A percentile compares a stretch with the other conserved stretches of the same genome.
Evolutionary conservation across 2,329 filamentous ascomycete genomes (phyloP).

Genomic region (Chaetomium globosum): DNA sequence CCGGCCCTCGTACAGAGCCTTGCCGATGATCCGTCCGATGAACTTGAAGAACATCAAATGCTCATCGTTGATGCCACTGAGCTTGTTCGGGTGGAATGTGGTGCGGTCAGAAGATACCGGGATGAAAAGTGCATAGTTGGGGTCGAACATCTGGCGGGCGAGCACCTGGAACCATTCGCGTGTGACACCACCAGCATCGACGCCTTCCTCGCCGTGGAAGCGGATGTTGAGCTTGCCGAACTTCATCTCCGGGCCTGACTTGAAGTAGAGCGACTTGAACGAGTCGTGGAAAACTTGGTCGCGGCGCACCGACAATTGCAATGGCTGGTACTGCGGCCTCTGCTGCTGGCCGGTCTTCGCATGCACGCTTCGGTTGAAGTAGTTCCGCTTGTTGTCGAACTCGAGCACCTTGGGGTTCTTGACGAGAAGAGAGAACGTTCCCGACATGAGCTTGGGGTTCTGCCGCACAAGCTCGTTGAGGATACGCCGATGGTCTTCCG

Average conservation of each 20-base stretch:
- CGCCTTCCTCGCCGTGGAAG: slow-evolving; percentile 95
- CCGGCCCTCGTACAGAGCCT: slow-evolving; percentile 93
- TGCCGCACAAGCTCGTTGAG: slow-evolving; percentile 96
- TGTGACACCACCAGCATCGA: slow-evolving; percentile 95
- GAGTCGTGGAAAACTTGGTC: slow-evolving; percentile 98
- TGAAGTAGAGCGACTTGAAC: slow-evolving; percentile 98
- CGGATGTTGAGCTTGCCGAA: slow-evolving; percentile 97
- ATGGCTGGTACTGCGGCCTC: slow-evolving; percentile 66
- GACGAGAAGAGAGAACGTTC: slow-evolving; percentile 91
- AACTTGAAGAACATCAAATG: slow-evolving; percentile 99
- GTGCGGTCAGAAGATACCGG: slow-evolving; percentile 96
- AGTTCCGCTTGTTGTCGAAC: slow-evolving; percentile 99
- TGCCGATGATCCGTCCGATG: slow-evolving; percentile 96
- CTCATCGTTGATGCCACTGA: slow-evolving; percentile 91
- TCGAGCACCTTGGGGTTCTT: slow-evolving; percentile 99
- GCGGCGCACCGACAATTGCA: slow-evolving; percentile 87
- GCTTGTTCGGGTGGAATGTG: slow-evolving; percentile 96
- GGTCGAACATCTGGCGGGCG: slow-evolving; percentile 97
- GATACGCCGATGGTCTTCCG: slow-evolving; percentile 95
- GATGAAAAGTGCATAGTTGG: slow-evolving; percentile 94
- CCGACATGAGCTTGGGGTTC: slow-evolving; percentile 97
- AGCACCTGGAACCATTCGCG: slow-evolving; percentile 99
- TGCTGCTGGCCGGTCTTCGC: slow-evolving; percentile 66
- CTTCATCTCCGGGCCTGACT: slow-evolving; percentile 95
- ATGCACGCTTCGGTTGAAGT: slow-evolving; percentile 94